Conservation (phyloP, 2,329 filamentous ascomycete species). For the Colletotrichum sp. region DNA sequence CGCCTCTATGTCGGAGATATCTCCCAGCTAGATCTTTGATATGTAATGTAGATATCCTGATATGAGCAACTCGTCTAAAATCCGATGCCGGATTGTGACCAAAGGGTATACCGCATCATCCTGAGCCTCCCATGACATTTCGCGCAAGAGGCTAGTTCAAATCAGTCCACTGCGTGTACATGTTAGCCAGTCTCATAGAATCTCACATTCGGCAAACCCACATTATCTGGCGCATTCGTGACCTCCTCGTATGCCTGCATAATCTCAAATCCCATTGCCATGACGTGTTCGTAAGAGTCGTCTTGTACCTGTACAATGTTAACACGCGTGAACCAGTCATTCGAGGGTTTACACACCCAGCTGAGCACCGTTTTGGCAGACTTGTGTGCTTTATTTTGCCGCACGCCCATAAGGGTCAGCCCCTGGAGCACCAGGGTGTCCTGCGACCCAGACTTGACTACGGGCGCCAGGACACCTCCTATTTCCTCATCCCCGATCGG, state of each 20-base stretch:
- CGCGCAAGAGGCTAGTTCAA: background rate
- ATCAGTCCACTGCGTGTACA: slow-evolving; percentile 11
- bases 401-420: slow-evolving; percentile 78
- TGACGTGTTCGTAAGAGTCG: slow-evolving; percentile 74
- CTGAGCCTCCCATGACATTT: background rate
- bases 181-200: background rate
- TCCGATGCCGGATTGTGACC: background rate
- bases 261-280: slow-evolving; percentile 81
- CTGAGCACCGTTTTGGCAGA: slow-evolving; percentile 76
- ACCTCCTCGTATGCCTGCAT: slow-evolving; percentile 85
- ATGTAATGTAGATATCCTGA: background rate
- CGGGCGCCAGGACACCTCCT: slow-evolving; percentile 81
- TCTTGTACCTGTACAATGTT: slow-evolving; percentile 63
- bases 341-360: slow-evolving; percentile 65
- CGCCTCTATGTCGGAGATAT: background rate
- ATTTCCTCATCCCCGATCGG: slow-evolving; percentile 61
- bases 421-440: slow-evolving; percentile 76
- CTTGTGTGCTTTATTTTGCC: slow-evolving; percentile 81
- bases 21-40: background rate
- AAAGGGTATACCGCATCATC: slow-evolving; percentile 2
- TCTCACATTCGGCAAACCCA: slow-evolving; percentile 33
- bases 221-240: slow-evolving; percentile 64
- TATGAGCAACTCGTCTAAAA: background rate
- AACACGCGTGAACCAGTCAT: background rate
- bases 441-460: slow-evolving; percentile 74